Percentiles rank a stretch among this genome's conserved stretches.
Conservation (phyloP, 2,329 filamentous ascomycete genomes). For the Colletotrichum plurivorum region DNA sequence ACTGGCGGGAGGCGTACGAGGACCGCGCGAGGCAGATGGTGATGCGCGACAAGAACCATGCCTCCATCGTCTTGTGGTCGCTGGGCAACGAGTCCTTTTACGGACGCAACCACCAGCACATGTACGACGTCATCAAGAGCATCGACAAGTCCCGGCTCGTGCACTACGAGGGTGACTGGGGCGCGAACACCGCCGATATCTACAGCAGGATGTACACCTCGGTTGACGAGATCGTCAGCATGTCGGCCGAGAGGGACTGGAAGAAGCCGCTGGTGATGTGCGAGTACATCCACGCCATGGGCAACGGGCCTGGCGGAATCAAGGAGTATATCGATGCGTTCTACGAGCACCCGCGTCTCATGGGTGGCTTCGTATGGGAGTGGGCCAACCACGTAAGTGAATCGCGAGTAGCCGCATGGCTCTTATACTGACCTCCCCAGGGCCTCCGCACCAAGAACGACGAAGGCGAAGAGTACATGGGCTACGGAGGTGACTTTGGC, state of each 20-base stretch:
- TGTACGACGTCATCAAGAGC: slow-evolving; percentile 74
- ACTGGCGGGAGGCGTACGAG: slow-evolving; percentile 75
- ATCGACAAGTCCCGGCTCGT: slow-evolving; percentile 71
- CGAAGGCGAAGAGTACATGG: slow-evolving; percentile 64
- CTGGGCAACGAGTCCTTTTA: slow-evolving; percentile 82
- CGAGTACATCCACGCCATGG: slow-evolving; percentile 76
- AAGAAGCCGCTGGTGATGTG: slow-evolving; percentile 71
- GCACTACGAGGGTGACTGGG: slow-evolving; percentile 75
- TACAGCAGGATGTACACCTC: slow-evolving; percentile 76
- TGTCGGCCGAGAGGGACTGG: slow-evolving; percentile 58
- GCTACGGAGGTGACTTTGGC: slow-evolving; percentile 74
- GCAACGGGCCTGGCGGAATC: slow-evolving; percentile 77
- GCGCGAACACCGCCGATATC: slow-evolving; percentile 73
- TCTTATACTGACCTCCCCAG: slow-evolving; percentile 43
- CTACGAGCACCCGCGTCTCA: slow-evolving; percentile 62
- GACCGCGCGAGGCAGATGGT: slow-evolving; percentile 77
- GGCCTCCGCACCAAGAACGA: slow-evolving; percentile 59
- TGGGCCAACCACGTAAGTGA: slow-evolving; percentile 70
- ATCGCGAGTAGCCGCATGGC: background rate
- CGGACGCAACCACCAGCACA: slow-evolving; percentile 75
- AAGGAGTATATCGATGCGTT: slow-evolving; percentile 78
- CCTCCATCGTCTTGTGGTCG: slow-evolving; percentile 79
- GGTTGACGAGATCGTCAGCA: slow-evolving; percentile 59
- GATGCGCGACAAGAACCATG: slow-evolving; percentile 71
- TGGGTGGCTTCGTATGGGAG: slow-evolving; percentile 78